phyloP scores from a whole-genome alignment of 768 basidiomycete genomes.

The Amanita jacksonii region DNA sequence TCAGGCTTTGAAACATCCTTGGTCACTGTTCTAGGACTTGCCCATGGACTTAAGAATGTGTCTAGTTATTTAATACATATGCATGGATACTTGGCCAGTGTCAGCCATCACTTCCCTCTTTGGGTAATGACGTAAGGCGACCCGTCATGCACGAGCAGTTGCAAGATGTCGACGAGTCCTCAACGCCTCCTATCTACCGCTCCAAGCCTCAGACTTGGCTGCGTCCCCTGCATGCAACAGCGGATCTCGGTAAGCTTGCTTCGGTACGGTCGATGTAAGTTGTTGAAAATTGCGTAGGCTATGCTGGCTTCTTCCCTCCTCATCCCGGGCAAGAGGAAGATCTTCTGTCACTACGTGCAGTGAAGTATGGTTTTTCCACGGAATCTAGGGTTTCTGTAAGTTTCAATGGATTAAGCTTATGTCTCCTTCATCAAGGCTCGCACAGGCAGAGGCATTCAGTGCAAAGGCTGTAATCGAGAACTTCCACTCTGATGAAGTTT shows the following conservation, averaged over 20 bases:
- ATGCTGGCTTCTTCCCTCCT: slow-evolving; percentile 69
- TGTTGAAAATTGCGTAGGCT: slow-evolving; percentile 39
- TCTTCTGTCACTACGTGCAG: slow-evolving; percentile 48
- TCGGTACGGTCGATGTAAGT: not conserved
- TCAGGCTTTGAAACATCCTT: slow-evolving; percentile 72
- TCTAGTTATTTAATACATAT: not conserved
- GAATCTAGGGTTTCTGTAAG: slow-evolving; percentile 48
- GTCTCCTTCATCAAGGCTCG: not conserved
- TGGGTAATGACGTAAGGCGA: no score
- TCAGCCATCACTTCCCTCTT: slow-evolving; percentile 74
- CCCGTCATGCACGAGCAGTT: slow-evolving; percentile 3
- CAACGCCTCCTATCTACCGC: slow-evolving; percentile 4
- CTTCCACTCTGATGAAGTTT: slow-evolving; percentile 39
- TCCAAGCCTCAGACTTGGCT: slow-evolving; percentile 5
- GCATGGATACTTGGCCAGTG: slow-evolving; percentile 47
- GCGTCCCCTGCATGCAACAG: slow-evolving; percentile 2
- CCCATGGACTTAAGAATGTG: slow-evolving; percentile 40
- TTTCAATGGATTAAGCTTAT: not conserved
- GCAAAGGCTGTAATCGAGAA: slow-evolving; percentile 42
- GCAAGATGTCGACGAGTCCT: not conserved
- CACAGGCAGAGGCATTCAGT: slow-evolving; percentile 57
- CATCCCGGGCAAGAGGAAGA: slow-evolving; percentile 70
- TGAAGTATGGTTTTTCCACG: slow-evolving; percentile 57
- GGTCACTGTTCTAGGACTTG: slow-evolving; percentile 77
- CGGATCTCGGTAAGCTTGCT: not conserved